These are phyloP conservation scores for Pichiaceae sp. DNA, from an alignment of 1,139 yeast species.

Conservation along the genomic window DNA sequence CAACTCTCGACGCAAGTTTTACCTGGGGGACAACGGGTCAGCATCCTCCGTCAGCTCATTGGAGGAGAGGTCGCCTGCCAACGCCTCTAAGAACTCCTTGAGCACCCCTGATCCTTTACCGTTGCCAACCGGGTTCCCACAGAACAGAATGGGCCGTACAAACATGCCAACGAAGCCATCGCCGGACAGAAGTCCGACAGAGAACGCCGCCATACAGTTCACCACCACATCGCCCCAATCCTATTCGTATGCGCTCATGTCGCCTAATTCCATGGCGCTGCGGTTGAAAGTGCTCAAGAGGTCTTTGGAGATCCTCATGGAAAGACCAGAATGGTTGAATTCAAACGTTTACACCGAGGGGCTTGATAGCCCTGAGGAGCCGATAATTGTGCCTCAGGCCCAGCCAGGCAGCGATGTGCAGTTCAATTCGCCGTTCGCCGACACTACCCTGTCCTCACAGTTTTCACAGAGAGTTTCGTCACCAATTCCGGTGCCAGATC, in stretches of 20 bases:
- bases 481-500: neutral
- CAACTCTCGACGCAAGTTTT: constrained; percentile 4
- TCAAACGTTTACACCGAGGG: constrained; percentile 8
- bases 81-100: constrained; percentile 1
- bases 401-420: neutral
- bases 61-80: neutral
- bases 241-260: constrained; percentile 74
- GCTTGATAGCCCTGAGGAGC: neutral
- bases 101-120: neutral
- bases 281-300: constrained; percentile 68
- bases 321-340: constrained; percentile 45
- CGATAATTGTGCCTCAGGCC: neutral
- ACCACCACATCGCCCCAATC: constrained; percentile 81
- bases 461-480: neutral
- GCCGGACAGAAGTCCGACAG: neutral
- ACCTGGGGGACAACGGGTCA: constrained; percentile 3
- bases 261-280: constrained; percentile 73
- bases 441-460: neutral
- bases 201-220: constrained; percentile 34
- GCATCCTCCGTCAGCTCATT: neutral
- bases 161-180: neutral
- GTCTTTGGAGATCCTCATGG: constrained; percentile 63
- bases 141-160: neutral
- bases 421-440: neutral
- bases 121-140: constrained; percentile 1